Evolutionary conservation across 2,329 filamentous ascomycete genomes (phyloP), one percentile per base, ranked within the genome.

Genomic region (Pseudogymnoascus sp.): DNA sequence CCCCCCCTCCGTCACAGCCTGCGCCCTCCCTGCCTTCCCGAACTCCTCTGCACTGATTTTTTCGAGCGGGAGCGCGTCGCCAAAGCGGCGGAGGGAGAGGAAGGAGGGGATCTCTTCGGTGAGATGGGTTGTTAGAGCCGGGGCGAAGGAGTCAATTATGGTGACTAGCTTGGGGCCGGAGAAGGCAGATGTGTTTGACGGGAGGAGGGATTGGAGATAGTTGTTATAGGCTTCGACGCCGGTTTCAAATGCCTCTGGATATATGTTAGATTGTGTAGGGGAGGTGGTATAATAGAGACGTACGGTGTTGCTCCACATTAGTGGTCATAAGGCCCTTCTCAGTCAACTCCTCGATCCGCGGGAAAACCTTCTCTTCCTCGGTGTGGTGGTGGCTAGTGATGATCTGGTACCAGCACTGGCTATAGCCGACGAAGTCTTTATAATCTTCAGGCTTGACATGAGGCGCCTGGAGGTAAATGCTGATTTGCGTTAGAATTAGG

Each of bases 211-310:
- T 17, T 44, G 21, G 15, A 66, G 65, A 31, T 64, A 66, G 4
- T 31, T 10, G 15, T 61, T 60, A 58, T 60, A 66, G 10, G 59
- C 31, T 60, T 51, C 9, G 31, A 67, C 41, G n/a, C 66, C 61
- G 3, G 66, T 62, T 29, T 65, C 55, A 62, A 65, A 66, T 0
- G 42, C 62, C 9, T 66, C 64, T 66, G 4, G 5, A 10, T 29
- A 1, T 2, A 1, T n/a, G 25, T 55, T 13, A 35, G 48, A 8
- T 31, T n/a, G 12, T 4, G 12, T 31, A 5, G 13, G 35, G 35
- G 12, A 5, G 25, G 7, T 31, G 27, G 15, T 21, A 6, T 31
- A 33, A 12, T 9, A 7, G 41, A 8, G n/a, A 31, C 3, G n/a
- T 55, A 55, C 27, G 44, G 27, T 55, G 44, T 33, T 55, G 44